A percentile compares a stretch with the other conserved stretches of the same genome.
phyloP scores from a whole-genome alignment of 176 grass and related monocot genomes.

The Carex kokanica region DNA sequence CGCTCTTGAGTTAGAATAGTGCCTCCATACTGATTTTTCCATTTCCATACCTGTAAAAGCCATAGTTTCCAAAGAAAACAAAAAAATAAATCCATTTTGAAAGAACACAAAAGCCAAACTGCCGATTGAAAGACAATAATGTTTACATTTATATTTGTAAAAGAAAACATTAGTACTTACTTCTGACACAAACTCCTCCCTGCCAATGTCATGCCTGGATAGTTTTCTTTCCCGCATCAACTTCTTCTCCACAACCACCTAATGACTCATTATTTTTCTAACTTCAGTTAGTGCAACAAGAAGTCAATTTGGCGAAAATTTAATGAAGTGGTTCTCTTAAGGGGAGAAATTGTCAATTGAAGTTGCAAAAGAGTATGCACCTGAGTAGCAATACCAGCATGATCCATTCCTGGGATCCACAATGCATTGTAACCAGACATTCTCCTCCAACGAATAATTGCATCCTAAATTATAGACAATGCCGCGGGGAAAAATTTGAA shows the following conservation, averaged over 20 bases:
- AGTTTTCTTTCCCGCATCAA: constrained; percentile 84
- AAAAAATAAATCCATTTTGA: constrained; percentile 9
- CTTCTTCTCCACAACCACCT: constrained; percentile 97
- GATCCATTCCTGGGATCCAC: constrained; percentile 93
- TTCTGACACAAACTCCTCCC: constrained; percentile 67
- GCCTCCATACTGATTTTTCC: constrained; percentile 82
- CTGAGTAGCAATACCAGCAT: constrained; percentile 97
- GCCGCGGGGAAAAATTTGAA: neutral
- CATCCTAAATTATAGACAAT: constrained; percentile 53
- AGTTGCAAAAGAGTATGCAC: constrained; percentile 28
- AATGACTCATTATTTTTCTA: neutral
- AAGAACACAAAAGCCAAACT: constrained; percentile 24
- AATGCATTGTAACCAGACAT: constrained; percentile 92
- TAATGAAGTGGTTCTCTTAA: neutral
- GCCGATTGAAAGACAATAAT: neutral
- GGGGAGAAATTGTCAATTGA: neutral
- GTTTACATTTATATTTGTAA: neutral
- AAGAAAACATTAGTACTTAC: constrained; percentile 34
- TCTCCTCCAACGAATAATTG: constrained; percentile 78
- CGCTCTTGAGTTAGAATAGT: constrained; percentile 82
- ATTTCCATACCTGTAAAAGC: constrained; percentile 70
- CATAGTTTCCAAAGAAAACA: constrained; percentile 25
- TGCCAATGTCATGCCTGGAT: constrained; percentile 79
- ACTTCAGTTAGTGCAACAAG: constrained; percentile 19
- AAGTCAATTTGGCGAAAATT: constrained; percentile 10